These are phyloP conservation scores for Geranium rotundifolium DNA, from an alignment of 345 rosid genomes.

Conservation along the genomic window DNA sequence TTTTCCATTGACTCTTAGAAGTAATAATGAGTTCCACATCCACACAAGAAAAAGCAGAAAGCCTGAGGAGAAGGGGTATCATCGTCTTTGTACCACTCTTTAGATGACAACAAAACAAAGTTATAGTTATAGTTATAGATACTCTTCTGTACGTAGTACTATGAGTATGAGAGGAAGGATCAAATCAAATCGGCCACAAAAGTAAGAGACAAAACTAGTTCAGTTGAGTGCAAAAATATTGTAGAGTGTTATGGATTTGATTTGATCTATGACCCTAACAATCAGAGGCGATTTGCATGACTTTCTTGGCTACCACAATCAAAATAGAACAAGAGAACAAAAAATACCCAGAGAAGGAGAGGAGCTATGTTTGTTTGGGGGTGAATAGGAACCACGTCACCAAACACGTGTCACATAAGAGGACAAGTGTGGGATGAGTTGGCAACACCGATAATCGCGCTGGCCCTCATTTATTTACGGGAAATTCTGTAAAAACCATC, in stretches of 20 bases:
- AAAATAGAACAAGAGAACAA: too few species aligned
- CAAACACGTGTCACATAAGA: slow-evolving; percentile 53
- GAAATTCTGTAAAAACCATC: too few species aligned
- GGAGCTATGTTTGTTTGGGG: too few species aligned
- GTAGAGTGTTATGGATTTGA: too few species aligned
- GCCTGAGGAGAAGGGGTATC: neutral
- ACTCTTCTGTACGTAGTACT: too few species aligned
- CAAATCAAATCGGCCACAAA: neutral
- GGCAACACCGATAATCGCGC: slow-evolving; percentile 57
- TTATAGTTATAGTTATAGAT: too few species aligned
- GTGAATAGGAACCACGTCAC: slow-evolving; percentile 65
- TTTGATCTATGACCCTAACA: too few species aligned
- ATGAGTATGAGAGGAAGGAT: too few species aligned
- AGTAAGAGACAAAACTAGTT: neutral
- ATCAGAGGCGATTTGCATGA: too few species aligned
- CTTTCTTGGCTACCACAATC: neutral
- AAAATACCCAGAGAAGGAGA: slow-evolving; percentile 12
- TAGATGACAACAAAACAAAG: neutral
- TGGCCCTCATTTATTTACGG: slow-evolving; percentile 34
- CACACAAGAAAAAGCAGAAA: neutral
- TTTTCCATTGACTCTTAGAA: too few species aligned
- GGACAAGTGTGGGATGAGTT: slow-evolving; percentile 9
- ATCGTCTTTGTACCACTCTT: neutral
- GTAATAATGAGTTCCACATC: neutral
- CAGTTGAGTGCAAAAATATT: neutral